phyloP scores from a whole-genome alignment of 2,329 filamentous ascomycete species.

The Pseudogymnoascus sp. region DNA sequence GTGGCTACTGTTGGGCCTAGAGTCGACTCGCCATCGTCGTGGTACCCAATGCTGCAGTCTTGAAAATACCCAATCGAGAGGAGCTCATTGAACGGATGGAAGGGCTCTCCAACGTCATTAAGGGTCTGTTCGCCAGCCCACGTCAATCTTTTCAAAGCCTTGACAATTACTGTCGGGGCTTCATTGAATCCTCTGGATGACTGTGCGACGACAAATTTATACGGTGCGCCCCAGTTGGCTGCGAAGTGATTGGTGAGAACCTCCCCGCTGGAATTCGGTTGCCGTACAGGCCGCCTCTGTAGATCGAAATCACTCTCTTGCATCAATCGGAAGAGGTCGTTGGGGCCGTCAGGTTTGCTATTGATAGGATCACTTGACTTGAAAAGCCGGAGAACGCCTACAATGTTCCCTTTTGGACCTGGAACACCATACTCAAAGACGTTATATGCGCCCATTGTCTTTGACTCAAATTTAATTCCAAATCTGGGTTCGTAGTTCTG shows the following conservation, averaged over 20 bases:
- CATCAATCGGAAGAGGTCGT: constrained; percentile 49
- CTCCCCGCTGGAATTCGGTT: constrained; percentile 29
- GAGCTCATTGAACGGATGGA: constrained; percentile 51
- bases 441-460: constrained; percentile 20
- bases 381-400: constrained; percentile 47
- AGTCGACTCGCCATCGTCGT: constrained; percentile 57
- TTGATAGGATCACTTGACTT: constrained; percentile 46
- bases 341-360: constrained; percentile 42
- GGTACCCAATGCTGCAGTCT: constrained; percentile 49
- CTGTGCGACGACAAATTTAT: constrained; percentile 55
- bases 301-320: constrained; percentile 38
- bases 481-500: neutral
- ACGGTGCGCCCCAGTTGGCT: constrained; percentile 46
- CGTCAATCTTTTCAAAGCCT: constrained; percentile 42
- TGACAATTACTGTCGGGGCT: constrained; percentile 40
- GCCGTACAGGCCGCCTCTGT: constrained; percentile 33
- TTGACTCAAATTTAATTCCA: neutral
- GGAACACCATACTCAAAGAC: constrained; percentile 38
- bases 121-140: constrained; percentile 44
- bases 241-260: constrained; percentile 43
- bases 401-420: constrained; percentile 27
- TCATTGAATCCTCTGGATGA: constrained; percentile 40
- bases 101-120: constrained; percentile 10
- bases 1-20: constrained; percentile 55
- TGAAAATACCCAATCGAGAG: constrained; percentile 56